Evolutionary conservation across 2,329 filamentous ascomycete genomes (phyloP).

Genomic region (Fusarium bactridioides): DNA sequence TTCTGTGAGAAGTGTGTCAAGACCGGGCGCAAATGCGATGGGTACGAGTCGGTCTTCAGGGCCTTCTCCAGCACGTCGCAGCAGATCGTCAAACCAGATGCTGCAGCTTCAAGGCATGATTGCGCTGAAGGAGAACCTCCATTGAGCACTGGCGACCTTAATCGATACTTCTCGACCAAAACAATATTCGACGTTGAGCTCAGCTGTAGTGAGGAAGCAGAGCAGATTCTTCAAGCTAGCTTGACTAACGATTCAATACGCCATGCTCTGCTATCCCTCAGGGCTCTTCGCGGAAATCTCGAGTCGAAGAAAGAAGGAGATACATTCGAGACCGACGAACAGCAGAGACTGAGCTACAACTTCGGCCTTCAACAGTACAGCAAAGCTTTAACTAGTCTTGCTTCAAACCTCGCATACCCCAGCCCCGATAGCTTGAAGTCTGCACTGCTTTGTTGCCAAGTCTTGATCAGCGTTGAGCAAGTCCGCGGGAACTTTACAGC

Average conservation of each 20-base stretch:
- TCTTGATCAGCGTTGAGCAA: slow-evolving; percentile 58
- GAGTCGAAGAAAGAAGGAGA: slow-evolving; percentile 45
- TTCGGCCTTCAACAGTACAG: slow-evolving; percentile 54
- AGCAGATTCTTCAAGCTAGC: slow-evolving; percentile 49
- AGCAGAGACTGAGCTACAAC: slow-evolving; percentile 43
- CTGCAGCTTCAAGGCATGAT: not conserved
- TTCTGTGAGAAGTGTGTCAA: slow-evolving; percentile 47
- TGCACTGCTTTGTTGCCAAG: slow-evolving; percentile 55
- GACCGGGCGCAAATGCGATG: slow-evolving; percentile 53
- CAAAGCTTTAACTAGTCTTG: slow-evolving; percentile 51
- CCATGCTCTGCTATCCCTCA: slow-evolving; percentile 52
- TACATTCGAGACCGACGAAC: slow-evolving; percentile 32
- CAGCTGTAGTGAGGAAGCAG: slow-evolving; percentile 50
- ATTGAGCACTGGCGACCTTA: slow-evolving; percentile 47
- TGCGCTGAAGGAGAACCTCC: slow-evolving; percentile 20
- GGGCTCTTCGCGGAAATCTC: slow-evolving; percentile 50
- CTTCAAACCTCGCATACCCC: slow-evolving; percentile 48
- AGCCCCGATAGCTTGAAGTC: slow-evolving; percentile 45
- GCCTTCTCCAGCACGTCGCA: slow-evolving; percentile 18
- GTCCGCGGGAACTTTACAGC: slow-evolving; percentile 49
- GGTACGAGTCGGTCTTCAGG: slow-evolving; percentile 52
- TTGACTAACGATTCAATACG: slow-evolving; percentile 47
- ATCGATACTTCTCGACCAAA: slow-evolving; percentile 53
- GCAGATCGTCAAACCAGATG: slow-evolving; percentile 13
- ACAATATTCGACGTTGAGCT: slow-evolving; percentile 51